Conservation (phyloP, 768 basidiomycete genomes). For the Xerocomellus amylosporus region DNA sequence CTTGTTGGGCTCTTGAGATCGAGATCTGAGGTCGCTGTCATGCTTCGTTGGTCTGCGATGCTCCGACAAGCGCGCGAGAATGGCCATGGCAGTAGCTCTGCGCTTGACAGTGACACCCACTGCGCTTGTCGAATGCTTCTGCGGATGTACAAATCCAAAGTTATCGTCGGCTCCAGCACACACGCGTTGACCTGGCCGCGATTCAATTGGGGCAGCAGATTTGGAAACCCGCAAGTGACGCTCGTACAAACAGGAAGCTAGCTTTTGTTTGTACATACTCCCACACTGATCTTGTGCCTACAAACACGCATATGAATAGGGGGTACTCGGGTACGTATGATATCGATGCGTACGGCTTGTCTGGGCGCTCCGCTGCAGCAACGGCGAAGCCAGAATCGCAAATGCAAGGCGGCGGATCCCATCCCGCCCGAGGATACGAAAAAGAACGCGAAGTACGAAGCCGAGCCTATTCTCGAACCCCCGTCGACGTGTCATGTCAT, state of each 20-base stretch:
- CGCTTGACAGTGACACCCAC: too few relatives aligned
- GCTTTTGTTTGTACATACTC: neutral
- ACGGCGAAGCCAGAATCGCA: neutral
- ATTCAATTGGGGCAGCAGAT: neutral
- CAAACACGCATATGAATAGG: neutral
- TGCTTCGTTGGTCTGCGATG: neutral
- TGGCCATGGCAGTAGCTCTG: neutral
- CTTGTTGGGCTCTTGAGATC: neutral
- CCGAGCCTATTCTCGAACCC: neutral
- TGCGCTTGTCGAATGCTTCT: neutral
- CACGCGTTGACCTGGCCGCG: neutral
- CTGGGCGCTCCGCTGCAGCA: neutral
- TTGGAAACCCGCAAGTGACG: neutral
- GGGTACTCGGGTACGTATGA: neutral
- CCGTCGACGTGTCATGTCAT: neutral
- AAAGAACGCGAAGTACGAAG: neutral
- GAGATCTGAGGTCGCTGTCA: neutral
- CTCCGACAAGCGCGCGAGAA: constrained; percentile 14
- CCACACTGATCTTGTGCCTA: neutral
- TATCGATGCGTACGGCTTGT: neutral
- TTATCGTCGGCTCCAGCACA: neutral
- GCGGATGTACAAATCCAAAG: neutral
- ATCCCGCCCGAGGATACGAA: neutral
- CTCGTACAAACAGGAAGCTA: neutral
- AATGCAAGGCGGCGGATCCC: neutral